Base-by-base conservation (phyloP, 1,284 basidiomycete genomes). In the Crepidotus sp. region DNA sequence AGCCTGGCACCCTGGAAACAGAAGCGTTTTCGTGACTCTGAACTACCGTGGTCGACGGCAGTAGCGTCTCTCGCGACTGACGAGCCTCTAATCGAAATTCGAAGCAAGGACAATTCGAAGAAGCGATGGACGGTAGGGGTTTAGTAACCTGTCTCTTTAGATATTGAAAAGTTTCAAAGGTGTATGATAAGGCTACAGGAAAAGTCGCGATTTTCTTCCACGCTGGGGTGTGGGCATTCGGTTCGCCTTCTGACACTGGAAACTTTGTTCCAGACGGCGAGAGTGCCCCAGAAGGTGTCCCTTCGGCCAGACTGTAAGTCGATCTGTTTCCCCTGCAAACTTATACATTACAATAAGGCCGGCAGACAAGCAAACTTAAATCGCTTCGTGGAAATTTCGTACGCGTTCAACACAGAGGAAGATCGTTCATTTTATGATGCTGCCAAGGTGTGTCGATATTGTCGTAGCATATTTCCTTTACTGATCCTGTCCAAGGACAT, bases 191-290 rank as follows among this genome's bases (percentile, higher is more conserved):
- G 11, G 26, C 38, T 3, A 40, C 38, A 1, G 38, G 11, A 2
- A 40, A 40, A 8, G 15, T 40, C 3, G 38, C 38, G 1, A 40
- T 40, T 5, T 40, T 40, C 17, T 14, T 14, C 18, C 29, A 40
- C 15, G 27, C 18, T 21, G 38, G 13, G 8, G 8, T 40, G 8
- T 40, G 38, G 38, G n/a, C 18, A 1, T 40, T 27, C 29, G 27
- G 19, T 1, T 30, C 26, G 8, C 38, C 38, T 3, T 29, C 38
- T 1, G n/a, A 10, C 3, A 21, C 38, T 1, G 38, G 38, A 2
- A 40, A 40, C 6, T 30, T 40, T 14, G 38, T 40, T 1, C 38
- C 29, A 3, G 38, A 40, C 4, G 38, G 38, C 13, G 29, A 40
- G 8, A 13, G 8, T 9, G 19, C 29, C 1, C 38, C 33, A 3